Evolutionary conservation across 1,284 basidiomycete species (phyloP).

Genomic region (Sporisorium exsertum): DNA sequence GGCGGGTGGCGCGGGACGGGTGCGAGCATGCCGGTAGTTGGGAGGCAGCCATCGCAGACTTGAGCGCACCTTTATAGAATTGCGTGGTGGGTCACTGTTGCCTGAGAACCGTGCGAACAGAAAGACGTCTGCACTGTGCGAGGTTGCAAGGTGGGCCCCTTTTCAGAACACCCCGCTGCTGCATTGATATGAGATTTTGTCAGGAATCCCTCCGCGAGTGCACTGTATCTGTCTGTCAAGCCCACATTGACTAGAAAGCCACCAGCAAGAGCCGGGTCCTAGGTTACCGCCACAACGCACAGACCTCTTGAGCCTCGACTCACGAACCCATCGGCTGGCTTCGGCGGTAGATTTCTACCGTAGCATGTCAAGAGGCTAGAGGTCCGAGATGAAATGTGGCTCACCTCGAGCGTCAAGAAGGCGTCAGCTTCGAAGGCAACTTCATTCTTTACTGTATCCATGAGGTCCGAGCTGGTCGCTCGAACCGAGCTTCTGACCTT

Average conservation of each 20-base stretch:
- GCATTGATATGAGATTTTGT: constrained; percentile 13
- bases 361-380: background rate
- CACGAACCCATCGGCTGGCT: constrained; percentile 4
- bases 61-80: constrained; percentile 4
- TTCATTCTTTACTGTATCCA: background rate
- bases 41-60: background rate
- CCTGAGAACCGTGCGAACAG: constrained; percentile 3
- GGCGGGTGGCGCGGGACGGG: no score
- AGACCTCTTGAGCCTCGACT: background rate
- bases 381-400: background rate
- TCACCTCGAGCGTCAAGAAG: background rate
- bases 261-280: background rate
- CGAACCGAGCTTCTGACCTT: background rate
- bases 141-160: background rate
- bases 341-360: background rate
- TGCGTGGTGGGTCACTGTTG: background rate
- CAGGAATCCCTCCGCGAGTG: constrained; percentile 4
- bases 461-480: background rate
- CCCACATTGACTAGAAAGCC: background rate
- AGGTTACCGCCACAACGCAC: background rate
- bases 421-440: background rate
- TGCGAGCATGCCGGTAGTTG: background rate
- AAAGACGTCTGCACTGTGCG: background rate
- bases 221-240: background rate
- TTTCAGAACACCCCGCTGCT: background rate